Base-by-base conservation (phyloP, 164 flowering plant genomes). In the Piper longum region DNA sequence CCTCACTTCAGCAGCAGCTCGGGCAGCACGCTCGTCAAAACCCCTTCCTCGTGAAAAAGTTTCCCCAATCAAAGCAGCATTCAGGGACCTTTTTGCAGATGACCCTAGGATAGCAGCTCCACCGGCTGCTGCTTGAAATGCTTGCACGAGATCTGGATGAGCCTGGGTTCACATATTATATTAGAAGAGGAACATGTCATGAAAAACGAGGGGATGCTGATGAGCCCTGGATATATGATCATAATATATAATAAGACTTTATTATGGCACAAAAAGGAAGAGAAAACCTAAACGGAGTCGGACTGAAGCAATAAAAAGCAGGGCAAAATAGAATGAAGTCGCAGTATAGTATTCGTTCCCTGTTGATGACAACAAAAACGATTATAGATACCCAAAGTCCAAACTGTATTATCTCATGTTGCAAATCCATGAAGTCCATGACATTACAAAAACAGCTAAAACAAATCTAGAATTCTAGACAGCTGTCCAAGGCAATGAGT, bases 11-110 rank as follows among this genome's bases (percentile, higher is more conserved):
- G 89, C 96, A 11, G 88, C 87, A 26, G 95, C 92, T 59, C 95
- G 89, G 16, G 92, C 91, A 59, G 89, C 92, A 64, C 97, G 77
- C 67, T 91, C 97, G 69, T 91, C 97, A 19, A 85, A 76, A 18
- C 93, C 96, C 62, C 93, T 77, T 5, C 96, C 97, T 51, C 97
- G 87, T 45, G 95, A 83, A 57, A 82, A 63, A 60, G 73, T 60
- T 66, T 85, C 92, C 11, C 87, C 89, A 45, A 80, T 63, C 3
- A 78, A 57, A 17, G 85, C 80, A 41, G 87, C 77, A 76, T 78
- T 83, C 1, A 81, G 57, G 54, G 88, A 70, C 71, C 81, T 83
- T 77, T 79, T 81, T 12, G 61, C 57, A 7, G 86, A 56, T 55
- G 71, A 66, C 56, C 74, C 62, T 0, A 83, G 69, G 65, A 63